Percentiles rank a stretch among this genome's conserved stretches.
These are phyloP conservation scores for Globisporangium cederbergense DNA, from an alignment of 352 stramenopile species.

Conservation along the genomic window DNA sequence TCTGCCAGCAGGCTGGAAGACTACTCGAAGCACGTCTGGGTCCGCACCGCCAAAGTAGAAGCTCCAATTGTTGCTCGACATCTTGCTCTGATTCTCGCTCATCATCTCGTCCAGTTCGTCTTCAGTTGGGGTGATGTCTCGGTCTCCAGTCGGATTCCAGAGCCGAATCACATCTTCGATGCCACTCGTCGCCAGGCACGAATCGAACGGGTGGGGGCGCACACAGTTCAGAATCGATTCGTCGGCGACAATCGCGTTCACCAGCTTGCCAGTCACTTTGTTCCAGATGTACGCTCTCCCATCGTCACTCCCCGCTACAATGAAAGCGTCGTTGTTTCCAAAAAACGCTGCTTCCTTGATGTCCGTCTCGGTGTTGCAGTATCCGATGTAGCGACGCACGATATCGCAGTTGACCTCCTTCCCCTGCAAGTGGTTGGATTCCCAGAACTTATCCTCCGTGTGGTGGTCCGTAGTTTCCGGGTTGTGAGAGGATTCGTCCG, in stretches of 20 bases:
- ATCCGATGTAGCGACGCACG: slow-evolving; percentile 76
- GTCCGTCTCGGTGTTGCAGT: slow-evolving; percentile 87
- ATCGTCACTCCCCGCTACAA: slow-evolving; percentile 87
- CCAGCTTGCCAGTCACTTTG: slow-evolving; percentile 69
- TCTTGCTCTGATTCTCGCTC: slow-evolving; percentile 60
- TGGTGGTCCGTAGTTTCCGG: neutral
- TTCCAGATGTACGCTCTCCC: slow-evolving; percentile 85
- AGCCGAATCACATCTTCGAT: slow-evolving; percentile 83
- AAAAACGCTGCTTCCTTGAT: slow-evolving; percentile 91
- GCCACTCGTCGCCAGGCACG: slow-evolving; percentile 76
- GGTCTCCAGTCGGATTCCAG: slow-evolving; percentile 57
- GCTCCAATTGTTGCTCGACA: slow-evolving; percentile 46
- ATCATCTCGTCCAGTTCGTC: slow-evolving; percentile 54
- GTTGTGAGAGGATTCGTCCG: neutral
- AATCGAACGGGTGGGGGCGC: slow-evolving; percentile 74
- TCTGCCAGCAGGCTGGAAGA: slow-evolving; percentile 52
- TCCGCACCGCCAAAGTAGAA: slow-evolving; percentile 37
- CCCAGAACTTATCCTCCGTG: slow-evolving; percentile 45
- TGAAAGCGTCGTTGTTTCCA: slow-evolving; percentile 78
- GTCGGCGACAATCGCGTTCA: slow-evolving; percentile 81
- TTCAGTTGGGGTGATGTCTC: slow-evolving; percentile 35
- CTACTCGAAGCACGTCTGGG: slow-evolving; percentile 63
- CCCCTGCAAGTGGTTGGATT: slow-evolving; percentile 31
- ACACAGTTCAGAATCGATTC: slow-evolving; percentile 89
- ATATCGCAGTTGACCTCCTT: slow-evolving; percentile 58